phyloP scores from a whole-genome alignment of 495 filamentous ascomycete genomes.

The Podospora sp. region DNA sequence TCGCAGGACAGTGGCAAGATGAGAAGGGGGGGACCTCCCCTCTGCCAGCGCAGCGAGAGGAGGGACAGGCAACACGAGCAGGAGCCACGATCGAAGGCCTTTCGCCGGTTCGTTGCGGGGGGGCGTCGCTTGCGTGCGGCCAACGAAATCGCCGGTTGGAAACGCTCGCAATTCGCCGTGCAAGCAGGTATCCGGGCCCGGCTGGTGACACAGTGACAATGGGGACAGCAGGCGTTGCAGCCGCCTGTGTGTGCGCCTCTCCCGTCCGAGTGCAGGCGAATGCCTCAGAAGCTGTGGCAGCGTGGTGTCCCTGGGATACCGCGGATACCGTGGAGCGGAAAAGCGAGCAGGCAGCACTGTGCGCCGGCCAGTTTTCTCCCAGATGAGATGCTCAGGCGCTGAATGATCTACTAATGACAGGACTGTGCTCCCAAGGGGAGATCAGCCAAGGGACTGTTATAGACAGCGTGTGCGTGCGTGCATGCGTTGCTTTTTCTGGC shows the following conservation, averaged over 20 bases:
- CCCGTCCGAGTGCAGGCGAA: not conserved
- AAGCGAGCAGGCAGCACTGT: not conserved
- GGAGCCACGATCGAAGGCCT: not conserved
- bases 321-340: not conserved
- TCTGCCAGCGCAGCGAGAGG: not conserved
- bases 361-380: constrained; percentile 4
- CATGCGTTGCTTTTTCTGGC: not conserved
- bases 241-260: constrained; percentile 16
- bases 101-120: constrained; percentile 6
- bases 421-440: not conserved
- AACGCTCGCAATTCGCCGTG: constrained; percentile 5
- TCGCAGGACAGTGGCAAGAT: not conserved
- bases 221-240: constrained; percentile 18
- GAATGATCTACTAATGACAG: not conserved
- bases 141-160: constrained; percentile 11
- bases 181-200: constrained; percentile 24
- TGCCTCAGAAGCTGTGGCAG: not conserved
- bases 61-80: not conserved
- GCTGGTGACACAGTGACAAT: constrained; percentile 24
- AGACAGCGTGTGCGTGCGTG: not conserved
- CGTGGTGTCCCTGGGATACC: not conserved
- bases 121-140: constrained; percentile 16
- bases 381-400: not conserved
- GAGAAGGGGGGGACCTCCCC: not conserved
- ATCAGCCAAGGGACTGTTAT: too few relatives aligned